Conservation (phyloP, 345 rosid genomes). For the Litchi chinensis region DNA sequence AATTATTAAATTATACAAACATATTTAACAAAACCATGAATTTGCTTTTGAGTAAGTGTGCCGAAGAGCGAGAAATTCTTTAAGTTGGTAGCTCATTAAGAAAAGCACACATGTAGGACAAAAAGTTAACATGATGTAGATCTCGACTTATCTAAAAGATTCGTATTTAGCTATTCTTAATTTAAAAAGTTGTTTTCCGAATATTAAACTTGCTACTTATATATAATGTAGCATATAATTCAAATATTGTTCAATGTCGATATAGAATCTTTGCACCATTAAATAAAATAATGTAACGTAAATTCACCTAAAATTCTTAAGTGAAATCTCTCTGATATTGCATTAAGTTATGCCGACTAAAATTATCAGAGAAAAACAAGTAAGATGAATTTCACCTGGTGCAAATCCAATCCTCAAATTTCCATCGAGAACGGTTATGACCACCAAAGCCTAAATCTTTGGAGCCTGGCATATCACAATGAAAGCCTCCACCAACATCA, state of each 20-base stretch:
- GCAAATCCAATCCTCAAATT: conserved; percentile 94
- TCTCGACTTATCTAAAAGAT: not conserved
- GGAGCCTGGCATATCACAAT: conserved; percentile 43
- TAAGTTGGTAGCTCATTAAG: not conserved
- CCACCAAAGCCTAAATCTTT: conserved; percentile 44
- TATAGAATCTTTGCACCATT: no score
- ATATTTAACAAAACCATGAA: no score
- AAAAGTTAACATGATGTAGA: not conserved
- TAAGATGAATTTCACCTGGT: conserved; percentile 57
- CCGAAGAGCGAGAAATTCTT: not conserved
- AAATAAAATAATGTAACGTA: not conserved
- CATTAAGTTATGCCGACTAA: no score
- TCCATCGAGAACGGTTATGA: conserved; percentile 69
- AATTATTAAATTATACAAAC: not conserved
- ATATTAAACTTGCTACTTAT: no score
- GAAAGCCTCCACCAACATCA: conserved; percentile 45
- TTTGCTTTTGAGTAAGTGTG: no score
- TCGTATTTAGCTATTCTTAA: no score
- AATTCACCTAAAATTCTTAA: not conserved
- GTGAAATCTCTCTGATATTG: no score
- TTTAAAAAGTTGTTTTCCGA: no score
- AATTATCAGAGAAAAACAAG: not conserved
- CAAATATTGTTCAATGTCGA: no score
- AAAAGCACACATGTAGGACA: not conserved
- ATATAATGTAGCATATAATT: no score